phyloP scores from a whole-genome alignment of 2,329 filamentous ascomycete genomes.

The Teratosphaeriaceae sp. region DNA sequence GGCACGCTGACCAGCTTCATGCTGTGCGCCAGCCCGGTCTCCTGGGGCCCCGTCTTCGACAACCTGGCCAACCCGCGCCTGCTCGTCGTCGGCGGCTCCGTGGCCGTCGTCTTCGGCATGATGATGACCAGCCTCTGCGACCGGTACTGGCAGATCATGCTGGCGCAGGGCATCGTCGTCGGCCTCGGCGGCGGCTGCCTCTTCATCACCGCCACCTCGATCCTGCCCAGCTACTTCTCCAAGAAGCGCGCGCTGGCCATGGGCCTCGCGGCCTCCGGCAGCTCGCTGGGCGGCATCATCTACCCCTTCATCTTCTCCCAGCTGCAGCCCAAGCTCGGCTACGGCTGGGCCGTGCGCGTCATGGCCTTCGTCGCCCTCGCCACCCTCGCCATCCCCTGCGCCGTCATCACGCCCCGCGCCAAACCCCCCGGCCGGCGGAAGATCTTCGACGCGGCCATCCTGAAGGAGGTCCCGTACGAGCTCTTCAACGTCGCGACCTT shows the following conservation, averaged over 20 bases:
- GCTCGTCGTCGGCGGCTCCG: conserved; percentile 35
- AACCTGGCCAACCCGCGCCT: conserved; percentile 38
- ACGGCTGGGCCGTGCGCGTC: conserved; percentile 47
- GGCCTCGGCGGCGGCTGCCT: conserved; percentile 53
- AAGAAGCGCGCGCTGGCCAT: conserved; percentile 52
- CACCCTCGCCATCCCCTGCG: conserved; percentile 18
- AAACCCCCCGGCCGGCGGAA: conserved; percentile 36
- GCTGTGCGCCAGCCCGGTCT: conserved; percentile 44
- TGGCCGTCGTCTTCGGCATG: conserved; percentile 43
- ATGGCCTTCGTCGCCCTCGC: conserved; percentile 40
- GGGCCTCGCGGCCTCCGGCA: conserved; percentile 54
- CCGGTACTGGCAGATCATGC: conserved; percentile 45
- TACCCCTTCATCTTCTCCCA: conserved; percentile 44
- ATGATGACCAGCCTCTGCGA: conserved; percentile 47
- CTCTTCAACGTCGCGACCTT: conserved; percentile 44
- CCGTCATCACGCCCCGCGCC: conserved; percentile 14
- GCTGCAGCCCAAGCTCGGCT: conserved; percentile 44
- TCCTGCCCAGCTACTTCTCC: conserved; percentile 61
- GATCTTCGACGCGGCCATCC: conserved; percentile 37
- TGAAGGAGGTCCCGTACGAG: conserved; percentile 41
- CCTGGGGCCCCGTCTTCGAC: conserved; percentile 46
- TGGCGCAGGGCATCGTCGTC: conserved; percentile 44
- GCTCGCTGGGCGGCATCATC: conserved; percentile 48
- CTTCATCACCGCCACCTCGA: conserved; percentile 54
- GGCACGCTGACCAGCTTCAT: conserved; percentile 45